Base-by-base conservation (phyloP, 2,329 filamentous ascomycete genomes). In the Aspergillus ibericus region DNA sequence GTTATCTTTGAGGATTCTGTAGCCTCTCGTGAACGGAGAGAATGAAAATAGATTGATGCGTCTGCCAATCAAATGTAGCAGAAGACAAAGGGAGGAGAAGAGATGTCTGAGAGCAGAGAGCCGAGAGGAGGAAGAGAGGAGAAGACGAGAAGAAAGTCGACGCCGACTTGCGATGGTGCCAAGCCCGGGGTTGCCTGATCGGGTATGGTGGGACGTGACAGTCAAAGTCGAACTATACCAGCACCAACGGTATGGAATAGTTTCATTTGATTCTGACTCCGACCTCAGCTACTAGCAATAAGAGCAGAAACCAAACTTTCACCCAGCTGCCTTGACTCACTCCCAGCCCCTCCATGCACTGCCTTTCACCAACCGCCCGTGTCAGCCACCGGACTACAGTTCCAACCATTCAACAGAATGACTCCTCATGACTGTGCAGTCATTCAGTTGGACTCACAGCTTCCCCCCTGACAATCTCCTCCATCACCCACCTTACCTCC, bases 401-500 rank as follows among this genome's bases (percentile, higher is more conserved):
- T 32, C 29, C 29, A 32, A 10, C 29, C 8, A 32, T 32, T 8
- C 29, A 32, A 10, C 27, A 29, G 27, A 29, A 29, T 32, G 9
- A 10, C 9, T 32, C 29, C 29, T 32, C 29, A 51, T 36, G n/a
- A n/a, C n/a, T n/a, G n/a, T 36, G 25, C 34, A 34, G 18, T 34
- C 29, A 32, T 32, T 32, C 29, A 32, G 29, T 16, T 7, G 1
- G 29, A 34, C 15, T 16, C 36, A 38, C 22, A 42, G 5, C 50
- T 8, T 25, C 18, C 16, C 16, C 18, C 16, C 18, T 13, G 20
- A n/a, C 12, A 16, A 5, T 34, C 22, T 10, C n/a, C 3, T 16
- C 7, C 10, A 65, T 34, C 32, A 75, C 75, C 75, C 75, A 78
- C 40, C 55, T 55, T 8, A 77, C 67, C 59, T 75, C 75, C 20